Conservation (phyloP, 768 basidiomycete species). For the Pleurotus ostreatus region DNA sequence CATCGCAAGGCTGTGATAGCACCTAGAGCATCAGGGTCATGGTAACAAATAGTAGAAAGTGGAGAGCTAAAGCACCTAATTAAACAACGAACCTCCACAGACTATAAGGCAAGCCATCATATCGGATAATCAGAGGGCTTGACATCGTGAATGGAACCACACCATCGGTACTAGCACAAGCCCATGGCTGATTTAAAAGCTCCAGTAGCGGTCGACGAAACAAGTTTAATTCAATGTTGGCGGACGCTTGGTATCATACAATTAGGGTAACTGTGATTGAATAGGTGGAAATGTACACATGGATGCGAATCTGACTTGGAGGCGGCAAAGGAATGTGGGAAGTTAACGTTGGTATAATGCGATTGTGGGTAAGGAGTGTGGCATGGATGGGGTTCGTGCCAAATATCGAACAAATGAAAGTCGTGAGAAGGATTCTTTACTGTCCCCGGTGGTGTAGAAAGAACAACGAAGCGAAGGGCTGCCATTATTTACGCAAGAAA, state of each 20-base stretch:
- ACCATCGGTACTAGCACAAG: neutral
- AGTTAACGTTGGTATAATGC: neutral
- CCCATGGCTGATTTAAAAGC: neutral
- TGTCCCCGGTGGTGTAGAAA: neutral
- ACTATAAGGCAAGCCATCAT: no score
- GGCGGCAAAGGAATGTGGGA: neutral
- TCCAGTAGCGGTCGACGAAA: neutral
- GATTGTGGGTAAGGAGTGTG: neutral
- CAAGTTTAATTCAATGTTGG: neutral
- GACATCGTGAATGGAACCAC: neutral
- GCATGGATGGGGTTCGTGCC: neutral
- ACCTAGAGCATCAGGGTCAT: no score
- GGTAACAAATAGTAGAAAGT: no score
- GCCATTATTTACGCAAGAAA: neutral
- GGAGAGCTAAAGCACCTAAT: no score
- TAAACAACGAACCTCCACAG: no score
- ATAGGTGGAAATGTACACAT: slow-evolving; percentile 1
- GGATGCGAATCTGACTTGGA: neutral
- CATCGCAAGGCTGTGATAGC: no score
- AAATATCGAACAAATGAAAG: neutral
- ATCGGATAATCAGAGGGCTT: neutral
- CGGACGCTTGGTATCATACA: slow-evolving; percentile 6
- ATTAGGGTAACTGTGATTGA: slow-evolving; percentile 1
- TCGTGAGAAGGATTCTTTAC: neutral
- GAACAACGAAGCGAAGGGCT: neutral